Percentiles rank a stretch among this genome's conserved stretches.
Conservation (phyloP, 495 filamentous ascomycete genomes). For the Xylaria longipes region DNA sequence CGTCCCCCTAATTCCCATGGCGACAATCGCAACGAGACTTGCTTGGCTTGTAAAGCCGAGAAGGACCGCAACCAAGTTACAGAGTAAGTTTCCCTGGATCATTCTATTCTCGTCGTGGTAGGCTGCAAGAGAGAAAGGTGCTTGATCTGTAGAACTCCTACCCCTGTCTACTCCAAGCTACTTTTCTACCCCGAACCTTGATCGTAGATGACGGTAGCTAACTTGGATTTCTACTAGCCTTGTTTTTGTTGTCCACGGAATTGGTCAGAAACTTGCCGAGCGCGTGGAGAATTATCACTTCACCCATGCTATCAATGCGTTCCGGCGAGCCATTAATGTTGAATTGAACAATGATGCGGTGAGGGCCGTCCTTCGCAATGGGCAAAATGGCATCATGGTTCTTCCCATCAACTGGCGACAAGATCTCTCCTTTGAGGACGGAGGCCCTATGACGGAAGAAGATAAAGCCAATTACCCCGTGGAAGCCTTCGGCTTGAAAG, state of each 20-base stretch:
- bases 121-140: background rate
- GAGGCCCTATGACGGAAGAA: constrained; percentile 56
- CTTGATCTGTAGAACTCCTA: background rate
- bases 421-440: constrained; percentile 82
- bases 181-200: background rate
- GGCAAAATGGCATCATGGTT: constrained; percentile 64
- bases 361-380: constrained; percentile 73
- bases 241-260: constrained; percentile 90
- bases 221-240: constrained; percentile 44
- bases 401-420: constrained; percentile 84
- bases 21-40: constrained; percentile 50
- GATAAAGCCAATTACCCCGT: constrained; percentile 57
- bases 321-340: constrained; percentile 84
- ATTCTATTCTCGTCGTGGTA: background rate
- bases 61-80: constrained; percentile 73
- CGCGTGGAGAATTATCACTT: constrained; percentile 96
- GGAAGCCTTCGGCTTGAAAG: constrained; percentile 78
- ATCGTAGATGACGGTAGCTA: background rate
- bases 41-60: constrained; percentile 62
- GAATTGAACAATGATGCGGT: constrained; percentile 78
- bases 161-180: background rate
- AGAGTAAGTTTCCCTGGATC: constrained; percentile 51
- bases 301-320: constrained; percentile 90
- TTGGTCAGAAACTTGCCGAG: constrained; percentile 96
- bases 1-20: constrained; percentile 55